Evolutionary conservation across 164 flowering plant species (phyloP), one percentile per base, ranked within the genome.

Genomic region (Dillenia suffruticosa): DNA sequence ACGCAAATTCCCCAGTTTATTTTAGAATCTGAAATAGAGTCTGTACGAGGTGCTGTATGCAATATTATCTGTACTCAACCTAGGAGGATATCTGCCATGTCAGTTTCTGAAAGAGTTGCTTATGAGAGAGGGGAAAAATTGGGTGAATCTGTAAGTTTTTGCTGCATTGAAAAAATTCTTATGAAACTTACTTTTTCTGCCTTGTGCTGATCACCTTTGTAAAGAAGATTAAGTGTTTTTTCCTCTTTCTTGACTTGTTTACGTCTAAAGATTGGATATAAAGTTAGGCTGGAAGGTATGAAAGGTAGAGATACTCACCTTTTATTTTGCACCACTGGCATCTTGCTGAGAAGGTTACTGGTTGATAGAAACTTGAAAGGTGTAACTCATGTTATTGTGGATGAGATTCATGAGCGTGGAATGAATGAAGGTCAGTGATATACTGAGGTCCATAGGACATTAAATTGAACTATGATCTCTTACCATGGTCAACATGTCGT

Each of bases 361-460:
- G 87, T 80, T 62, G 99, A 95, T 69, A 81, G 96, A 74, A 85
- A 72, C 76, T 80, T 95, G 76, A 89, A 84, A 68, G 97, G 96
- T 44, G 77, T 92, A 58, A 85, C 86, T 65, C 97, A 95, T 81
- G 95, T 95, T 61, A 80, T 95, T 64, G 90, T 95, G 55, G 99
- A 95, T 80, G 99, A 95, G 73, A 90, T 95, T 70, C 97, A 95
- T 67, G 99, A 92, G 65, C 96, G 97, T 72, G 99, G 99, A 67
- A 92, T 95, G 86, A 95, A 92, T 85, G 99, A 95, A 86, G 99
- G 99, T 88, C 79, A 53, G 12, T 44, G 44, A 1, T 61, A 51
- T 17, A 14, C 5, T 58, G 59, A 12, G 4, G 44, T 44, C 19
- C 13, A 46, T 14, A 19, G 22, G 57, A 22, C 22, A 54, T 54